These are phyloP conservation scores for Leptodontidium sp. DNA, from an alignment of 2,329 filamentous ascomycete genomes.

Conservation along the genomic window DNA sequence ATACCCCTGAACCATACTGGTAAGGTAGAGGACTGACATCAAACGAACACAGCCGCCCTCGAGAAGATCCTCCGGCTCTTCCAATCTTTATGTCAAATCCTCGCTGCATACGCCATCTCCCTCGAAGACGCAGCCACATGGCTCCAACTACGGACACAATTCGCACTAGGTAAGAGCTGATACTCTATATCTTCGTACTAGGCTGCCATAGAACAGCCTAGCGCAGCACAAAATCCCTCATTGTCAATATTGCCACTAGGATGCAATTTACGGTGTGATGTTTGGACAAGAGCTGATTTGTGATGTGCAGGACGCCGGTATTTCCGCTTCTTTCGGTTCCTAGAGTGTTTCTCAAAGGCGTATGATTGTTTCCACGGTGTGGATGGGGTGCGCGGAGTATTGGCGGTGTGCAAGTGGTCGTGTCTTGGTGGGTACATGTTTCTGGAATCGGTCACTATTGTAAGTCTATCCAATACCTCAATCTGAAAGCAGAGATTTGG, in stretches of 20 bases:
- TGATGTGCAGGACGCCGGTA: conserved; percentile 61
- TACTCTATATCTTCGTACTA: conserved; percentile 27
- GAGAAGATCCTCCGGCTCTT: conserved; percentile 67
- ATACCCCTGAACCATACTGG: not conserved
- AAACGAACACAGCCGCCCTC: conserved; percentile 57
- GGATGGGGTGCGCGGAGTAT: not conserved
- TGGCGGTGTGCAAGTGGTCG: conserved; percentile 58
- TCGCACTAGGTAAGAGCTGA: conserved; percentile 50
- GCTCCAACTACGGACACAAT: conserved; percentile 49
- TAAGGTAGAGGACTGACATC: not conserved
- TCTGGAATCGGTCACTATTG: conserved; percentile 69
- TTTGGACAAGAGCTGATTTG: not conserved
- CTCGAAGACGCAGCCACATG: conserved; percentile 48
- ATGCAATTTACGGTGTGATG: not conserved
- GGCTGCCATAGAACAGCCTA: not conserved
- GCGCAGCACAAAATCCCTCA: not conserved
- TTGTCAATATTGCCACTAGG: not conserved
- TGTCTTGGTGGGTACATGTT: conserved; percentile 73
- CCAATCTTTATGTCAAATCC: conserved; percentile 59
- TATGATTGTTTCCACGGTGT: conserved; percentile 51
- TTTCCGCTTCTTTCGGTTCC: conserved; percentile 74
- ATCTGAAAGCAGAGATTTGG: not conserved
- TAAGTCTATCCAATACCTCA: conserved; percentile 50
- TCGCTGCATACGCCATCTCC: conserved; percentile 55
- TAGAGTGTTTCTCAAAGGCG: conserved; percentile 64